Conservation (phyloP, 2,329 filamentous ascomycete genomes). For the Calonectria crousiana region DNA sequence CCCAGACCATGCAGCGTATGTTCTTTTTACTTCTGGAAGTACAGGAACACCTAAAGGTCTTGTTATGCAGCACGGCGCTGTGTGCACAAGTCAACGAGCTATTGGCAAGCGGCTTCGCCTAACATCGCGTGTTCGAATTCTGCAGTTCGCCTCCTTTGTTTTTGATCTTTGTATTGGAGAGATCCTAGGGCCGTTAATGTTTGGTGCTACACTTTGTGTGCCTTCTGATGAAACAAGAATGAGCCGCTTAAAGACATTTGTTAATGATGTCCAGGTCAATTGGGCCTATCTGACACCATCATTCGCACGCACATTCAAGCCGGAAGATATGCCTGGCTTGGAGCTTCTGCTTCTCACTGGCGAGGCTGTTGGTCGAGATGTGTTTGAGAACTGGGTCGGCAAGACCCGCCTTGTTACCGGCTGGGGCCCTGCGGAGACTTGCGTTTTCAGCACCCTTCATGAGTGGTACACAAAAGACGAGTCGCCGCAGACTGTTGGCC, state of each 20-base stretch:
- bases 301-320: background rate
- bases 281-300: background rate
- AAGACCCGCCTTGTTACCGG: background rate
- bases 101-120: background rate
- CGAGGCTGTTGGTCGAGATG: background rate
- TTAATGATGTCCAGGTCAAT: background rate
- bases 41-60: constrained; percentile 14
- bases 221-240: constrained; percentile 2
- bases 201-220: background rate
- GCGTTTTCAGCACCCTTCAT: background rate
- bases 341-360: background rate
- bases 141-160: background rate
- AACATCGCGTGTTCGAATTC: background rate
- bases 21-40: constrained; percentile 20
- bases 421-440: background rate
- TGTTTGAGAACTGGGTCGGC: constrained; percentile 3
- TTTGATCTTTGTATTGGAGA: constrained; percentile 4
- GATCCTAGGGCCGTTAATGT: background rate
- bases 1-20: constrained; percentile 2
- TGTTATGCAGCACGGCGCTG: constrained; percentile 19
- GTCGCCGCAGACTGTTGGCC: background rate
- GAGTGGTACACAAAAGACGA: background rate
- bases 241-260: background rate
- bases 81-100: background rate
- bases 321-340: background rate